phyloP scores from a whole-genome alignment of 176 grass and related monocot species.

The Secale cereale region DNA sequence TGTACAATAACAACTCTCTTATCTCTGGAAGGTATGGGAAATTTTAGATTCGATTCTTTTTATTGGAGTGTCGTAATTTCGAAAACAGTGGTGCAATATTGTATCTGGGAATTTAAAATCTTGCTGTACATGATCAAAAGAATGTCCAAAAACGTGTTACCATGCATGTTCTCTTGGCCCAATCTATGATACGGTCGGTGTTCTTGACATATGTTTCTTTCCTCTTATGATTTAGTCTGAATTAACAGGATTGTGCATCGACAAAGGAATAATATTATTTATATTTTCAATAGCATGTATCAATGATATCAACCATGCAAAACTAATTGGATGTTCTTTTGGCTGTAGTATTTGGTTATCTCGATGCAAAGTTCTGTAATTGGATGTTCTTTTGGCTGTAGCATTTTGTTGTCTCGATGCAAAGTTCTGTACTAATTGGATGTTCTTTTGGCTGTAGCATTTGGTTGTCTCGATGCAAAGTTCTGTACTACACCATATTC shows the following conservation, averaged over 20 bases:
- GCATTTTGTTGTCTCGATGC: constrained; percentile 70
- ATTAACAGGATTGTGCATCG: neutral
- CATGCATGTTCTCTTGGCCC: neutral
- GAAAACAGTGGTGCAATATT: neutral
- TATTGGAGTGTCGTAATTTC: neutral
- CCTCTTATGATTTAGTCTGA: neutral
- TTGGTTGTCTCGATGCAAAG: constrained; percentile 81
- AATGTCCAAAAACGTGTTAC: neutral
- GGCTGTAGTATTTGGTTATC: constrained; percentile 65
- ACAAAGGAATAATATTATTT: neutral
- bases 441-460: constrained; percentile 37
- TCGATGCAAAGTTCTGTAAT: constrained; percentile 70
- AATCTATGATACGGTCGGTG: neutral
- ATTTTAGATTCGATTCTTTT: neutral
- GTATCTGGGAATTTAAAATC: constrained; percentile 1
- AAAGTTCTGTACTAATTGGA: constrained; percentile 70
- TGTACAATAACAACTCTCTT: constrained; percentile 87
- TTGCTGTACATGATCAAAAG: neutral
- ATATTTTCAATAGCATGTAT: neutral
- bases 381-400: constrained; percentile 24
- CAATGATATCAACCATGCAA: neutral
- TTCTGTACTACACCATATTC: constrained; percentile 89
- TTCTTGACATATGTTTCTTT: neutral
- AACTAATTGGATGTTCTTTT: constrained; percentile 40
- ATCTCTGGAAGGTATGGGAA: constrained; percentile 64